Evolutionary conservation across 2,329 filamentous ascomycete species (phyloP), one percentile per base, ranked within the genome.

Genomic region (Pseudocercospora crystallina): DNA sequence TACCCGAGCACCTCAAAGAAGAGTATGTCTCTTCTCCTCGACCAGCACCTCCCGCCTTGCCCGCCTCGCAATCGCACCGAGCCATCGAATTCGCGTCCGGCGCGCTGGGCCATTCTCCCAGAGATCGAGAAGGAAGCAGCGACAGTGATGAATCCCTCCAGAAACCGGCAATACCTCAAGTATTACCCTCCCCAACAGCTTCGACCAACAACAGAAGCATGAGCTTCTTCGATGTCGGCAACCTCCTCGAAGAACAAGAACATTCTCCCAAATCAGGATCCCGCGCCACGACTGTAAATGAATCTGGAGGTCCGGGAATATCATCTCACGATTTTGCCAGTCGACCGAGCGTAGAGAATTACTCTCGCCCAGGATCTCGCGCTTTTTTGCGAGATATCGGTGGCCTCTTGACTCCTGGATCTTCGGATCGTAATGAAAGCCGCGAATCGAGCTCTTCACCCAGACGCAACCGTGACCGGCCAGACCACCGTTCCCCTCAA

Each of bases 151-250:
- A 56, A 10, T 56, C 48, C n/a, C 30, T 51, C 17, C 37, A 45
- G 5, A 49, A 53, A 15, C 43, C 41, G 12, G 36, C 35, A 12
- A 42, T 51, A 5, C 30, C 20, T 7, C 51, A 58, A 38, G 49
- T 45, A 2, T 31, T 54, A 3, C 56, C 55, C 13, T 58, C 60
- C 4, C 57, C 61, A 7, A 47, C 55, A 9, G 49, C 55, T 5
- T 56, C 58, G 9, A 56, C 51, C 1, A 60, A 53, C 11, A 26
- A 26, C 7, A 58, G 53, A 10, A 59, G 53, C 40, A 82, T 94
- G 4, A 89, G 88, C 0, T 92, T 96, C 68, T 90, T 92, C 61
- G 91, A 96, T 59, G 85, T 90, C 1, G 90, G 90, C 15, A 89
- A 88, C 0, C 72, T 95, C 0, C 73, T 95, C 0, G 82, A 85